Evolutionary conservation across 2,329 filamentous ascomycete genomes (phyloP).

Genomic region (Colletotrichum spaethianum): DNA sequence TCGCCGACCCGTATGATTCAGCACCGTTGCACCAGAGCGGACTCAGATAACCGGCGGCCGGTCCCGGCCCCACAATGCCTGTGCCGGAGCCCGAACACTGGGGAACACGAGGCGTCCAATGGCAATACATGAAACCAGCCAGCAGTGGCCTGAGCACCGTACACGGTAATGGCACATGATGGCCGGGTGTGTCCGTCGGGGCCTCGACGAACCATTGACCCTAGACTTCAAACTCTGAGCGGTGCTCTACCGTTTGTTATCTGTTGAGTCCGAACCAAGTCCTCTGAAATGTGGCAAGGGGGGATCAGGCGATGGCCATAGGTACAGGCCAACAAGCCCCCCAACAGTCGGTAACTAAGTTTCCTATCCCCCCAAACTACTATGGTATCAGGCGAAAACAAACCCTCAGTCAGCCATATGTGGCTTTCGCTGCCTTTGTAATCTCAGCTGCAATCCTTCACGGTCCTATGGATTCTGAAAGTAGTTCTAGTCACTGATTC

Average conservation of each 20-base stretch:
- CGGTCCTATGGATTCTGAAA: not conserved
- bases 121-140: constrained; percentile 21
- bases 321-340: not conserved
- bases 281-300: not conserved
- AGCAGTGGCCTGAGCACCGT: not conserved
- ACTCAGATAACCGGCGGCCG: not conserved
- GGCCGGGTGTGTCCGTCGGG: not conserved
- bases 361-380: not conserved
- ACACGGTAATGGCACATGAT: not conserved
- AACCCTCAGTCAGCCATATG: not conserved
- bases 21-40: not conserved
- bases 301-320: not conserved
- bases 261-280: not conserved
- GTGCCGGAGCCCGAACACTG: not conserved
- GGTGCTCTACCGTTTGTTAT: not conserved
- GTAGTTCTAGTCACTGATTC: not conserved
- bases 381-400: not conserved
- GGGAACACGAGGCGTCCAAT: not conserved
- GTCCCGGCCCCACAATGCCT: not conserved
- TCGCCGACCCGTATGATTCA: not conserved
- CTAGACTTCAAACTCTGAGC: not conserved
- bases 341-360: not conserved
- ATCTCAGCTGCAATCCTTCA: not conserved
- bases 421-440: not conserved
- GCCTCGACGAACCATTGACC: not conserved